Evolutionary conservation across 441 rosid species (phyloP), one percentile per base, ranked within the genome.

Genomic region (California macrophylla): DNA sequence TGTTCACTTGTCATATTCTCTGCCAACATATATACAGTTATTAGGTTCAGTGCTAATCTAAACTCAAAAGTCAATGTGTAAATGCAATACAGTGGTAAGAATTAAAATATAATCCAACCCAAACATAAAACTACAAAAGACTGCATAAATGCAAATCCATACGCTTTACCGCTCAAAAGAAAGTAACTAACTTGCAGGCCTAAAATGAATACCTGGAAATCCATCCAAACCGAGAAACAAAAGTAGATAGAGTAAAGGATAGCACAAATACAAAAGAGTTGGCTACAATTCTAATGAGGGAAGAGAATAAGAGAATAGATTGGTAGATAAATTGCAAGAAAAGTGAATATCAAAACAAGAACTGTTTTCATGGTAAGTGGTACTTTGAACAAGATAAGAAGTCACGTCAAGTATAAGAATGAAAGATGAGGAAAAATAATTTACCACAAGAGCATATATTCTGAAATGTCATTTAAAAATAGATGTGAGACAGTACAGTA

Each of bases 1-100:
- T 89, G 89, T 80, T 89, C 98, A 66, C 90, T 84, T 67, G 93
- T 88, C 97, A 93, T 89, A 66, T 89, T 87, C 89, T 89, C 98
- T 89, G 94, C 67, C 76, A 75, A 65, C 62, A 76, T 28, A 76
- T 67, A 30, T 4, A 12, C 36, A 7, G n/a, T 28, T 64, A 73
- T 75, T 69, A 70, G 23, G 69, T 16, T 45, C 21, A 61, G 16
- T 9, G n/a, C 68, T 10, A 28, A 62, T 69, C 28, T 8, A 42
- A 40, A 63, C n/a, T 68, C 70, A 69, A 66, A 52, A 30, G 21
- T 12, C 9, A 58, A 23, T 52, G 23, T 18, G 42, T 40, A 70
- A 6, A 28, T 64, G 70, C 47, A 73, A 62, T 40, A 64, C 3
- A 42, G 52, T 42, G 16, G 4, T n/a, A 13, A 42, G 13, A n/a